Evolutionary conservation across 352 stramenopile species (phyloP).

Genomic region (Phytophthora sp.): DNA sequence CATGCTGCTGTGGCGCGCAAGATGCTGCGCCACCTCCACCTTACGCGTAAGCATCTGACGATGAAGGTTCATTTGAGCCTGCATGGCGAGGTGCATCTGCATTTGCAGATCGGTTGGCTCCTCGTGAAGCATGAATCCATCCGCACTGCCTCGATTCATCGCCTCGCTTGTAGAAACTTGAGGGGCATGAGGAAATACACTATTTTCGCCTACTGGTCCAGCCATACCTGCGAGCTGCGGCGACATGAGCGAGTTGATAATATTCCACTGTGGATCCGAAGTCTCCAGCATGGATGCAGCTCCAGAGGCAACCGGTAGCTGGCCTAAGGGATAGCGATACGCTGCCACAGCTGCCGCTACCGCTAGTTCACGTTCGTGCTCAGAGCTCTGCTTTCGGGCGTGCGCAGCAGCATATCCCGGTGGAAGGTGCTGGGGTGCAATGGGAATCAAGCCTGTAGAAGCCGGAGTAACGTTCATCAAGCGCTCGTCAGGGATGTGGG

Average conservation of each 20-base stretch:
- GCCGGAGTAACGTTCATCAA: conserved; percentile 13
- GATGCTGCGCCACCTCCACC: conserved; percentile 79
- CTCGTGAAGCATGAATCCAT: conserved; percentile 68
- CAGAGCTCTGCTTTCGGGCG: conserved; percentile 26
- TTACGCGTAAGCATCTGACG: conserved; percentile 89
- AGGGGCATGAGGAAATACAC: conserved; percentile 13
- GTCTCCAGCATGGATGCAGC: conserved; percentile 45
- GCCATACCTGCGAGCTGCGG: conserved; percentile 57
- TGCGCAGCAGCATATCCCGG: conserved; percentile 29
- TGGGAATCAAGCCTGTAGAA: conserved; percentile 15
- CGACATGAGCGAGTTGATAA: conserved; percentile 82
- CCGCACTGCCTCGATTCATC: conserved; percentile 22
- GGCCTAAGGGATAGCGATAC: conserved; percentile 45
- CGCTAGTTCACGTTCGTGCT: conserved; percentile 32
- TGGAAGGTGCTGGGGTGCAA: conserved; percentile 35
- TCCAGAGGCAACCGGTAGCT: conserved; percentile 21
- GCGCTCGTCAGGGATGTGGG: conserved; percentile 14
- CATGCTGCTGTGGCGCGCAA: conserved; percentile 40
- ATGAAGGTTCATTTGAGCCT: conserved; percentile 89
- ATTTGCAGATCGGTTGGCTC: conserved; percentile 70
- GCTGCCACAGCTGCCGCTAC: conserved; percentile 38
- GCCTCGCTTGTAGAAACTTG: conserved; percentile 42
- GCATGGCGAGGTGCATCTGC: conserved; percentile 89
- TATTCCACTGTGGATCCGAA: conserved; percentile 79
- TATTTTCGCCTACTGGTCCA: conserved; percentile 24